Conservation (phyloP, 2,329 filamentous ascomycete species). For the Fusarium buxicola region DNA sequence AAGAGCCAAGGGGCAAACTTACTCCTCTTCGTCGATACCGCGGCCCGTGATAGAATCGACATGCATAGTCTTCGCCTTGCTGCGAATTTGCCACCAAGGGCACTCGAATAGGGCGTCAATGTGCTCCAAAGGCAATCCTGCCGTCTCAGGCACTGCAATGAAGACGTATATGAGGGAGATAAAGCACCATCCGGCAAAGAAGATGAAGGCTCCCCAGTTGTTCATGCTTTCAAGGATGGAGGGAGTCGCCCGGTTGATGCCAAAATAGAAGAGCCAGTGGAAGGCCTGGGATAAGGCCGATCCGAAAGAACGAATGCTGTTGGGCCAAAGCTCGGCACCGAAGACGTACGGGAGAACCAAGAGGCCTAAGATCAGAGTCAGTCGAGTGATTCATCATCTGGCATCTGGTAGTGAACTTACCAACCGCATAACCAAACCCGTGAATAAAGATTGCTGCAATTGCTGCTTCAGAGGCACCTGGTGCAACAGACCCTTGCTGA, state of each 20-base stretch:
- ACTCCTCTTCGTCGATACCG: slow-evolving; percentile 21
- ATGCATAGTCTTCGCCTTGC: slow-evolving; percentile 16
- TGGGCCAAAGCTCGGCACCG: slow-evolving; percentile 58
- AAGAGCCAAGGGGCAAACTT: not conserved
- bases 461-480: slow-evolving; percentile 51
- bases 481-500: slow-evolving; percentile 42
- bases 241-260: slow-evolving; percentile 50
- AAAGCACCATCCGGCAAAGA: slow-evolving; percentile 55
- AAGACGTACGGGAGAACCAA: slow-evolving; percentile 59
- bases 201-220: slow-evolving; percentile 55
- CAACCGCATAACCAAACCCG: slow-evolving; percentile 57
- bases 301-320: slow-evolving; percentile 58
- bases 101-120: slow-evolving; percentile 53
- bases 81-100: slow-evolving; percentile 42
- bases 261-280: slow-evolving; percentile 55
- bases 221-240: slow-evolving; percentile 50
- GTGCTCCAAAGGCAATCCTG: slow-evolving; percentile 53
- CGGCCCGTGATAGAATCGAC: slow-evolving; percentile 7
- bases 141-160: slow-evolving; percentile 54
- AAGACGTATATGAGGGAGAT: slow-evolving; percentile 53
- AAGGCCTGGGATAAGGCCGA: slow-evolving; percentile 45
- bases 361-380: slow-evolving; percentile 31
- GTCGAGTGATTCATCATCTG: too few species aligned
- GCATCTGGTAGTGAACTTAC: slow-evolving; percentile 18
- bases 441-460: slow-evolving; percentile 59